Percentiles rank a stretch among this genome's conserved stretches.
Conservation (phyloP, 371 early-diverging fungal species). For the Mucor lusitanicus region DNA sequence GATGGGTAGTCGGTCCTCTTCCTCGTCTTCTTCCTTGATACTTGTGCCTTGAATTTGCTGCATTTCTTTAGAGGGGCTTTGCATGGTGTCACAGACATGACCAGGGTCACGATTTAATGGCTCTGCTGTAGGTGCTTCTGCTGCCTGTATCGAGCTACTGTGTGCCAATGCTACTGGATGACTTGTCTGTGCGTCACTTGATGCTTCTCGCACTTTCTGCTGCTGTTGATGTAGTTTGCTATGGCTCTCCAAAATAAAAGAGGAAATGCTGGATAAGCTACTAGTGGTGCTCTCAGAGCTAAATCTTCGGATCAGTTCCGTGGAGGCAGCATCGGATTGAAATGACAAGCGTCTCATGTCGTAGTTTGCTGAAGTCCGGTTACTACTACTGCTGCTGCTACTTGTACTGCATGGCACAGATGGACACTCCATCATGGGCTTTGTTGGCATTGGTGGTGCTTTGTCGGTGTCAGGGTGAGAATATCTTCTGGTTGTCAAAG, state of each 20-base stretch:
- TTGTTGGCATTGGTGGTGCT: background rate
- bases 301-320: constrained; percentile 26
- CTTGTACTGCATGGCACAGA: background rate
- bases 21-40: background rate
- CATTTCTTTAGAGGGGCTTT: constrained; percentile 8
- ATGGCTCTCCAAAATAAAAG: constrained; percentile 1
- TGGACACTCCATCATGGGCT: constrained; percentile 40
- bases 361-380: background rate
- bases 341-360: constrained; percentile 12
- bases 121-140: background rate
- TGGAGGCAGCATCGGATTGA: constrained; percentile 20
- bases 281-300: constrained; percentile 21
- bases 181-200: background rate
- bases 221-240: constrained; percentile 7
- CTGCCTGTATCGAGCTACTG: background rate
- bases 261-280: constrained; percentile 15
- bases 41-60: constrained; percentile 2
- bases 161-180: background rate
- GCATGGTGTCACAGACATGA: constrained; percentile 15
- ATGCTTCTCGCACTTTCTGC: background rate
- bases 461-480: constrained; percentile 49
- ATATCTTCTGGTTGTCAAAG: constrained; percentile 62
- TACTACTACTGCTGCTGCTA: constrained; percentile 3
- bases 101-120: constrained; percentile 14
- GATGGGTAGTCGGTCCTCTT: constrained; percentile 19